A percentile compares a stretch with the other conserved stretches of the same genome.
Evolutionary conservation across 2,329 filamentous ascomycete species (phyloP).

Genomic region (Claviceps fusiformis): DNA sequence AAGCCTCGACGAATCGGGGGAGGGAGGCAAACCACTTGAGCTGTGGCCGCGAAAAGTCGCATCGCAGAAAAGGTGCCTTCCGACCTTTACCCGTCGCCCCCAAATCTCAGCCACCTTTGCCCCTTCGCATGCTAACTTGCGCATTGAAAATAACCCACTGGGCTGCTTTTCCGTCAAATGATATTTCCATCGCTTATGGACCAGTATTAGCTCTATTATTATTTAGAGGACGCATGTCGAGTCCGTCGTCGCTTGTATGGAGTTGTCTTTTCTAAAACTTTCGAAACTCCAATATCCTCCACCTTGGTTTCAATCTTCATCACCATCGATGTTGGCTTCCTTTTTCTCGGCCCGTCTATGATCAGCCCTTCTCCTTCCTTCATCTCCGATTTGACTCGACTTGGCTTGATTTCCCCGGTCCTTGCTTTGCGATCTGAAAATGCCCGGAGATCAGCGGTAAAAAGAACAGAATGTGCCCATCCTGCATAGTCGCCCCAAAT

Average conservation of each 20-base stretch:
- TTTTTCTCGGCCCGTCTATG: slow-evolving; percentile 15
- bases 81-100: slow-evolving; percentile 20
- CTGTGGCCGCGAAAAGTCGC: slow-evolving; percentile 20
- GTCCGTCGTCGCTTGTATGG: slow-evolving; percentile 18
- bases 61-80: slow-evolving; percentile 1
- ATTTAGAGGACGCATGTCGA: slow-evolving; percentile 2
- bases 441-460: slow-evolving; percentile 78
- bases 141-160: neutral
- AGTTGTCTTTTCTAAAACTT: slow-evolving; percentile 11
- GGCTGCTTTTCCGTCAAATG: neutral
- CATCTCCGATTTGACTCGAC: slow-evolving; percentile 3
- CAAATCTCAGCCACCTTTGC: neutral
- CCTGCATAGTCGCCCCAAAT: slow-evolving; percentile 91
- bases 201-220: neutral
- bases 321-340: slow-evolving; percentile 9
- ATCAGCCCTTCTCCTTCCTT: slow-evolving; percentile 12
- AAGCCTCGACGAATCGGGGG: neutral
- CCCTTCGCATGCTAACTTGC: neutral
- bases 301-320: slow-evolving; percentile 9
- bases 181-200: neutral
- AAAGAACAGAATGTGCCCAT: slow-evolving; percentile 95
- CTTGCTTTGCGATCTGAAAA: slow-evolving; percentile 53
- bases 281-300: slow-evolving; percentile 11
- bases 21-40: neutral
- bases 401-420: neutral